phyloP scores from a whole-genome alignment of 495 filamentous ascomycete genomes.

The Podospora pseudoanserina region DNA sequence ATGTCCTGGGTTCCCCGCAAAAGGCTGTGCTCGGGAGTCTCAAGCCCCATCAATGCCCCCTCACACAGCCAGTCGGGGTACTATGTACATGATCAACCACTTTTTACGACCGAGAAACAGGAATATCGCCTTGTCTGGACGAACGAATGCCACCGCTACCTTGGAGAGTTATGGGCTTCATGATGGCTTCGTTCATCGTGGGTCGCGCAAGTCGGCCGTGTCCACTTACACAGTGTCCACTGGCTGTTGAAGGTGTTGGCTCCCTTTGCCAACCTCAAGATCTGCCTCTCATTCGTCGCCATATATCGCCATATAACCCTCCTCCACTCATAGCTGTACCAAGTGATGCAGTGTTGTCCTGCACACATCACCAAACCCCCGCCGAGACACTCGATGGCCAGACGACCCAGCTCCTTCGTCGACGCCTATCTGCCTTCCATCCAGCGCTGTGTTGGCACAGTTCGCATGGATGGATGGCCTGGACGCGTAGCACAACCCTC shows the following conservation, averaged over 20 bases:
- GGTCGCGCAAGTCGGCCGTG: not conserved
- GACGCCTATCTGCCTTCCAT: not conserved
- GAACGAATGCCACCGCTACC: slow-evolving; percentile 1
- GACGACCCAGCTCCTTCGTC: not conserved
- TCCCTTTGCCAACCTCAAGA: not conserved
- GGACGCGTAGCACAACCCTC: not conserved
- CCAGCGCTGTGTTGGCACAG: not conserved
- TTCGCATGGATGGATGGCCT: not conserved
- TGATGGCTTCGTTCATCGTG: not conserved
- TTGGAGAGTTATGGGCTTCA: not conserved
- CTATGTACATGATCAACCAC: not conserved
- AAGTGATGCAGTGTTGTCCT: not conserved
- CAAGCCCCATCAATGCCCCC: slow-evolving; percentile 22
- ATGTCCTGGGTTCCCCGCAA: slow-evolving; percentile 5
- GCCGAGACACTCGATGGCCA: not conserved
- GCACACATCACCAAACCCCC: not conserved
- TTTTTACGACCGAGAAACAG: not conserved
- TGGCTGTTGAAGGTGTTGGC: not conserved
- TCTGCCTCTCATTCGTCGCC: slow-evolving; percentile 1
- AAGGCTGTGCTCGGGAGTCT: slow-evolving; percentile 17
- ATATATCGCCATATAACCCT: not conserved
- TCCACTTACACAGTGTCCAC: slow-evolving; percentile 2
- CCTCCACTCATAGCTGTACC: too few species aligned
- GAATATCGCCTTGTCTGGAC: slow-evolving; percentile 3
- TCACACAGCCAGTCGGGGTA: slow-evolving; percentile 10